Conservation (phyloP, 495 filamentous ascomycete genomes). For the Schizothecium vesticola region DNA sequence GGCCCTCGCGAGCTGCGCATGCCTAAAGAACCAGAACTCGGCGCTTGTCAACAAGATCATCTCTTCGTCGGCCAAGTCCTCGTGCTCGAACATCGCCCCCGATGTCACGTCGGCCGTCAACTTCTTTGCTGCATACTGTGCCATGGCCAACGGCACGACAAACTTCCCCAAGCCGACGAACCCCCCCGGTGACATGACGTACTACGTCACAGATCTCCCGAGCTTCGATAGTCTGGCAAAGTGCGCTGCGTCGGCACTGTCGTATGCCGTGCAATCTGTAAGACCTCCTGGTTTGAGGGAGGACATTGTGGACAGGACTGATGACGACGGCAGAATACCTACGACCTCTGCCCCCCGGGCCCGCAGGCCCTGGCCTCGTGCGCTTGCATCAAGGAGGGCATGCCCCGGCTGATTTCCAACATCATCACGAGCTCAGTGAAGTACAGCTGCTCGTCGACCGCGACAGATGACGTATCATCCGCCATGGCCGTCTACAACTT, state of each 20-base stretch:
- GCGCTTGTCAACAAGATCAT: slow-evolving; percentile 33
- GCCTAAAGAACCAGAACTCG: slow-evolving; percentile 44
- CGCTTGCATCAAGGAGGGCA: slow-evolving; percentile 42
- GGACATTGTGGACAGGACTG: neutral
- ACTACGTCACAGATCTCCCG: slow-evolving; percentile 46
- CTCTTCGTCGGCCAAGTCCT: slow-evolving; percentile 35
- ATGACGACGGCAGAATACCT: slow-evolving; percentile 28
- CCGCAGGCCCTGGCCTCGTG: slow-evolving; percentile 44
- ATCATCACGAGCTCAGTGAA: slow-evolving; percentile 36
- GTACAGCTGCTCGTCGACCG: slow-evolving; percentile 37
- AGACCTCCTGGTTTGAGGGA: slow-evolving; percentile 4
- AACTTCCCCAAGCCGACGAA: slow-evolving; percentile 38
- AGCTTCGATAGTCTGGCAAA: slow-evolving; percentile 37
- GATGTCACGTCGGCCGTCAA: slow-evolving; percentile 44
- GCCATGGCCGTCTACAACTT: slow-evolving; percentile 38
- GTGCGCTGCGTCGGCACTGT: slow-evolving; percentile 40
- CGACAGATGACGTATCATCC: slow-evolving; percentile 41
- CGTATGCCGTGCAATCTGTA: slow-evolving; percentile 37
- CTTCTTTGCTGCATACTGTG: slow-evolving; percentile 46
- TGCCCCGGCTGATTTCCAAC: slow-evolving; percentile 33
- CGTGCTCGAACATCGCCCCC: slow-evolving; percentile 33
- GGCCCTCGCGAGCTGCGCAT: slow-evolving; percentile 43
- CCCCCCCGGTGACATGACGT: slow-evolving; percentile 46
- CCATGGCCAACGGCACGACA: slow-evolving; percentile 40
- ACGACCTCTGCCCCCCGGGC: slow-evolving; percentile 36